Conservation (phyloP, 257 asterid genomes). For the Solanum etuberosum region DNA sequence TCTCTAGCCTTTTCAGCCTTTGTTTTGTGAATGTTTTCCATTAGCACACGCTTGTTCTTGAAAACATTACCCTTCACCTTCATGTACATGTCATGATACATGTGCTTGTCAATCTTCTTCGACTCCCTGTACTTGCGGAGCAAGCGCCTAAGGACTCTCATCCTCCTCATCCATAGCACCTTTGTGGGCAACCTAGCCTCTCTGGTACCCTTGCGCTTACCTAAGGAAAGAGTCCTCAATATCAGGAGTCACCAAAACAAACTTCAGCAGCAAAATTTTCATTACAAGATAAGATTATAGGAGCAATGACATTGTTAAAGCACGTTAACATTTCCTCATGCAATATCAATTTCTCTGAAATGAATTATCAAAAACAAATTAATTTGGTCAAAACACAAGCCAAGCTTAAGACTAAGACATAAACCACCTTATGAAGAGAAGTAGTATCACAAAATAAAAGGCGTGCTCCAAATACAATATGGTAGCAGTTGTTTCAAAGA, state of each 20-base stretch:
- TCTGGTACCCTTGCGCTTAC: background rate
- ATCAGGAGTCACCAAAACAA: background rate
- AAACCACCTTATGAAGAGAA: background rate
- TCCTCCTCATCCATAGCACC: background rate
- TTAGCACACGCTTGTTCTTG: background rate
- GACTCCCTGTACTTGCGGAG: background rate
- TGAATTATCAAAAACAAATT: background rate
- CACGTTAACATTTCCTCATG: background rate
- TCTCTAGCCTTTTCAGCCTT: background rate
- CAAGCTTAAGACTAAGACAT: background rate
- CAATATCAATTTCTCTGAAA: background rate
- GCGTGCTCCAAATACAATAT: background rate
- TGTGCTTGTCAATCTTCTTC: background rate
- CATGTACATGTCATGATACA: conserved; percentile 1
- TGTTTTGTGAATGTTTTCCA: background rate
- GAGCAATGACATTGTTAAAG: background rate
- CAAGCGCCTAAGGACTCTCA: background rate
- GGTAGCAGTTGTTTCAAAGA: background rate
- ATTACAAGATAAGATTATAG: background rate
- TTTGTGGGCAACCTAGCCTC: background rate
- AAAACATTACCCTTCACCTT: background rate
- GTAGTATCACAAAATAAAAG: background rate
- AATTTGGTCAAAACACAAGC: background rate
- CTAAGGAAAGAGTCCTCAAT: background rate
- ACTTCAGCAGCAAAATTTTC: background rate